Percentiles rank a stretch among this genome's conserved stretches.
Conservation (phyloP, 2,329 filamentous ascomycete species). For the Ilyonectria robusta region DNA sequence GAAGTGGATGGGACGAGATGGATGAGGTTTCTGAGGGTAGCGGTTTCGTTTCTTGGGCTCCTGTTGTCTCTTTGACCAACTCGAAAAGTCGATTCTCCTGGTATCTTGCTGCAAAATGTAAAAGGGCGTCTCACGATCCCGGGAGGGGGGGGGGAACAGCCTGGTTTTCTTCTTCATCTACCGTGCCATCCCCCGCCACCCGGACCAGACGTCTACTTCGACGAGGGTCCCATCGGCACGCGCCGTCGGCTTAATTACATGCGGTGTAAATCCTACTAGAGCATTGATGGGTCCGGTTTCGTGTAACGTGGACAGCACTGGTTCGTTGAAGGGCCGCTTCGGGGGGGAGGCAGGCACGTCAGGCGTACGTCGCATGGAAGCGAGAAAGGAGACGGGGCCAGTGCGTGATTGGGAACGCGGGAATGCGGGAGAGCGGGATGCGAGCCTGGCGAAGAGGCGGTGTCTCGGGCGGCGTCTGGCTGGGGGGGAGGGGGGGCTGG, state of each 20-base stretch:
- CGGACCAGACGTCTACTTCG: not conserved
- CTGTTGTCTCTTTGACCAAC: not conserved
- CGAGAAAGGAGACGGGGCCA: constrained; percentile 10
- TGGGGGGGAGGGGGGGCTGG: not conserved
- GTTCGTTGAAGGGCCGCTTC: constrained; percentile 34
- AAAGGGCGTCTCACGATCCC: not conserved
- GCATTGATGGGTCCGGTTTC: constrained; percentile 2
- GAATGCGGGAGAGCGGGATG: constrained; percentile 5
- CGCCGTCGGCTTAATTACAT: constrained; percentile 9
- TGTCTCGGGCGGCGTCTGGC: constrained; percentile 18
- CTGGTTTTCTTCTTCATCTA: constrained; percentile 9
- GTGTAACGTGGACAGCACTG: constrained; percentile 40
- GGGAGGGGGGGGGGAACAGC: not conserved
- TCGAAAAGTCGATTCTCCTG: not conserved
- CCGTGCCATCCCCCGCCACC: not conserved
- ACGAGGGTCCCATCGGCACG: constrained; percentile 13
- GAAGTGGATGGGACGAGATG: not conserved
- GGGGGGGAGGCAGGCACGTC: constrained; percentile 21
- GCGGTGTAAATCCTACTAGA: constrained; percentile 9
- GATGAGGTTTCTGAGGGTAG: not conserved
- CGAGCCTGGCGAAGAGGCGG: constrained; percentile 16
- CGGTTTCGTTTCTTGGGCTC: constrained; percentile 1
- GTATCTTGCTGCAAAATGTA: not conserved
- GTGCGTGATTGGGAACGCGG: constrained; percentile 10
- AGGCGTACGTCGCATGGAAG: constrained; percentile 33